Conservation (phyloP, 768 basidiomycete genomes). For the Lactifluus pinguis region DNA sequence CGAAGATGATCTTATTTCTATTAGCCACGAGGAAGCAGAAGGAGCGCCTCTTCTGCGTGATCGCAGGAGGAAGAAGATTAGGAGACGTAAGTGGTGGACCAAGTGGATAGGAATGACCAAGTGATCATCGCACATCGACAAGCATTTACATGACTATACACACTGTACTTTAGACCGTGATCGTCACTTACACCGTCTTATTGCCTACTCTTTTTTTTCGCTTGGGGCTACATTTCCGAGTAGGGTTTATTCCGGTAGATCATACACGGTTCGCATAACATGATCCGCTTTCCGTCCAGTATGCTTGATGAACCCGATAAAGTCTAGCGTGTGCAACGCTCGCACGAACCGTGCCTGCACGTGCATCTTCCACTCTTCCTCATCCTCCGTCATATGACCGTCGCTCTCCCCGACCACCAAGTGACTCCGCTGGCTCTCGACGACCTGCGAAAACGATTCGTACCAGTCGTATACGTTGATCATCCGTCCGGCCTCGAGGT, state of each 20-base stretch:
- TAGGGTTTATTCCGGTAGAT: conserved; percentile 27
- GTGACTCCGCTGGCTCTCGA: conserved; percentile 46
- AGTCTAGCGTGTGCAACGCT: conserved; percentile 74
- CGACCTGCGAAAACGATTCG: conserved; percentile 57
- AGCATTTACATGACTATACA: neutral
- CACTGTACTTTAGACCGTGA: neutral
- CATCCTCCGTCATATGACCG: conserved; percentile 29
- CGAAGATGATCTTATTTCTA: conserved; percentile 13
- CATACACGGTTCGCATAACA: conserved; percentile 59
- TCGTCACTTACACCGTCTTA: neutral
- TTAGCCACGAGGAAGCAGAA: conserved; percentile 9
- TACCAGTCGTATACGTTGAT: conserved; percentile 89
- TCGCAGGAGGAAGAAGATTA: conserved; percentile 6
- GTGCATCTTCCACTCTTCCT: conserved; percentile 46
- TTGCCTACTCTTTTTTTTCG: neutral
- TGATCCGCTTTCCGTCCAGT: conserved; percentile 73
- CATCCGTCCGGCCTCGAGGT: conserved; percentile 70
- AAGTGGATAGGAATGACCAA: neutral
- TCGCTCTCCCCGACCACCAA: conserved; percentile 18
- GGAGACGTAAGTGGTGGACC: conserved; percentile 2
- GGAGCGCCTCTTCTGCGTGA: neutral
- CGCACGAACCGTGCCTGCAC: conserved; percentile 74
- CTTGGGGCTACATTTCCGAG: too few species aligned
- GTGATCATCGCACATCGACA: neutral
- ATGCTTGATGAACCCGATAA: conserved; percentile 71